Conservation (phyloP, 768 basidiomycete species). For the Hericium rajendrae region DNA sequence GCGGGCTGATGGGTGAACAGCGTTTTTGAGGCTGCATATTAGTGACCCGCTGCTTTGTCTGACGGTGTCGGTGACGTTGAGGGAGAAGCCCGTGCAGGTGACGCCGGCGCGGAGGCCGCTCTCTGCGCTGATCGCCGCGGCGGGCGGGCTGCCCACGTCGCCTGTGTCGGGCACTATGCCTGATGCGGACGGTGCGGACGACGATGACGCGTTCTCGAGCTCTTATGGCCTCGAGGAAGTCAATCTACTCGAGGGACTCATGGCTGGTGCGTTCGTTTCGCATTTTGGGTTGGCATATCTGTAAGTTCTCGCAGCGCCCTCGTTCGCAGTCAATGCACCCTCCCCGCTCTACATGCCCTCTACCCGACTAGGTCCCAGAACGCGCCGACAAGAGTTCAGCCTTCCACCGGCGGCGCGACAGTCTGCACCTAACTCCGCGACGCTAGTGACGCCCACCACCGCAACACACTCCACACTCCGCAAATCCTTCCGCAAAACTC, state of each 20-base stretch:
- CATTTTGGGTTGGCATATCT: slow-evolving; percentile 1
- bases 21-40: slow-evolving; percentile 52
- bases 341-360: slow-evolving; percentile 48
- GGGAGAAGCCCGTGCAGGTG: slow-evolving; percentile 58
- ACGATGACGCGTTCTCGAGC: slow-evolving; percentile 30
- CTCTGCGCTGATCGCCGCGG: slow-evolving; percentile 22
- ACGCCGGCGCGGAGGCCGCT: slow-evolving; percentile 30
- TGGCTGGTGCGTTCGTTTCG: slow-evolving; percentile 38
- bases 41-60: slow-evolving; percentile 73
- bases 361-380: slow-evolving; percentile 57
- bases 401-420: slow-evolving; percentile 44
- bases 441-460: slow-evolving; percentile 25
- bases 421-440: slow-evolving; percentile 28
- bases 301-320: slow-evolving; percentile 30
- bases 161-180: slow-evolving; percentile 22
- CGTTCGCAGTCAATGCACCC: slow-evolving; percentile 23
- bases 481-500: slow-evolving; percentile 76
- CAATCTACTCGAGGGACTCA: slow-evolving; percentile 57
- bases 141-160: slow-evolving; percentile 24
- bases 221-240: slow-evolving; percentile 52
- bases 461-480: slow-evolving; percentile 57
- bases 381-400: slow-evolving; percentile 55
- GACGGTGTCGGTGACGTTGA: slow-evolving; percentile 79
- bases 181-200: slow-evolving; percentile 19
- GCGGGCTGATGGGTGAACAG: neutral